Conservation (phyloP, 2,329 filamentous ascomycete species). For the Colletotrichum sp. region DNA sequence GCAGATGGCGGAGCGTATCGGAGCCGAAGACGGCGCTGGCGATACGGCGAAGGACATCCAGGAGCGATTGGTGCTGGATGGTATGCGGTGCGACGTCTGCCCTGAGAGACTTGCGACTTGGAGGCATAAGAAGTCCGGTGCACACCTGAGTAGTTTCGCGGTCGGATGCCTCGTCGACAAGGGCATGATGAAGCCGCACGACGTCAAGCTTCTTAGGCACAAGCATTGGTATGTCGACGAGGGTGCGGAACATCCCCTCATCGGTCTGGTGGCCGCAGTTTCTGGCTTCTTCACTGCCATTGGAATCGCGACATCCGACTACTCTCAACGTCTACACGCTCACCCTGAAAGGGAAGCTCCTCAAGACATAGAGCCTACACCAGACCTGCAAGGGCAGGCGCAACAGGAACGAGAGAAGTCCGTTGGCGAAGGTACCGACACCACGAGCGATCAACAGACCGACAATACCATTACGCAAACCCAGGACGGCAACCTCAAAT, state of each 20-base stretch:
- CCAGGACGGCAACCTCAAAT: not conserved
- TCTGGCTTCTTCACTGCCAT: constrained; percentile 70
- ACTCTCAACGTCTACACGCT: constrained; percentile 18
- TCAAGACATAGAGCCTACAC: not conserved
- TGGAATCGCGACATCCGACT: constrained; percentile 52
- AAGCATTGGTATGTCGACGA: constrained; percentile 68
- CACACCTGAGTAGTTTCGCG: constrained; percentile 66
- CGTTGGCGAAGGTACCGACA: not conserved
- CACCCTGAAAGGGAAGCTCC: not conserved
- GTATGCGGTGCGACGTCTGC: constrained; percentile 62
- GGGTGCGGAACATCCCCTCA: constrained; percentile 68
- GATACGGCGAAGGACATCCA: constrained; percentile 60
- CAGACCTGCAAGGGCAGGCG: not conserved
- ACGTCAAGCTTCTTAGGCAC: constrained; percentile 55
- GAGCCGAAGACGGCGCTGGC: constrained; percentile 58
- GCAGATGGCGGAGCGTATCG: constrained; percentile 57
- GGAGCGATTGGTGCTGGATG: constrained; percentile 56
- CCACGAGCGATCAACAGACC: not conserved
- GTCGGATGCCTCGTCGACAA: constrained; percentile 61
- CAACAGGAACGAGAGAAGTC: not conserved
- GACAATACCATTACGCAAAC: not conserved
- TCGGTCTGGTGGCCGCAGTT: constrained; percentile 68
- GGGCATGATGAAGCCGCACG: constrained; percentile 58
- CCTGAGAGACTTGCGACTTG: constrained; percentile 66
- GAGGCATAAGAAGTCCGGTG: constrained; percentile 63